These are phyloP conservation scores for Neoboletus subvelutipes DNA, from an alignment of 768 basidiomycete species.

Conservation along the genomic window DNA sequence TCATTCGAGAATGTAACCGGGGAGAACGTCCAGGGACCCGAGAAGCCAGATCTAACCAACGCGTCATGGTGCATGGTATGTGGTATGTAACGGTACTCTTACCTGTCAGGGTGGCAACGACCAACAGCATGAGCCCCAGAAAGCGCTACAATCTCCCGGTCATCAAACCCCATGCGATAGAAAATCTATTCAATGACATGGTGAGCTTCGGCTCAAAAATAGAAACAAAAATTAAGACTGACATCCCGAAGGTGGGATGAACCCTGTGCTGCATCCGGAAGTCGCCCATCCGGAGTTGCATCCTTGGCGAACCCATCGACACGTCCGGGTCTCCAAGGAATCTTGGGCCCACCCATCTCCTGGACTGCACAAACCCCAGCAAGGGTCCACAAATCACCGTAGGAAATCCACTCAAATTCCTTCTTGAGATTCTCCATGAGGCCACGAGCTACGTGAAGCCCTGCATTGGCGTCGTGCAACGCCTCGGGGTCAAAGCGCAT, in stretches of 20 bases:
- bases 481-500: conserved; percentile 97
- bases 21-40: conserved; percentile 95
- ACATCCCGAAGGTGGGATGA: conserved; percentile 81
- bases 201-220: background rate
- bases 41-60: conserved; percentile 63
- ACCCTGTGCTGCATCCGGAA: conserved; percentile 85
- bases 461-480: conserved; percentile 79
- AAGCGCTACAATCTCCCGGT: conserved; percentile 96
- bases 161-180: conserved; percentile 87
- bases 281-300: conserved; percentile 83
- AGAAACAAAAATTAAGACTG: conserved; percentile 20
- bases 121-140: conserved; percentile 94
- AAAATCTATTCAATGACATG: conserved; percentile 45
- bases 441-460: conserved; percentile 74
- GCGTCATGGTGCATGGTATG: background rate
- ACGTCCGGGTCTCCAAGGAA: conserved; percentile 93
- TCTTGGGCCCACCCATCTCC: conserved; percentile 90
- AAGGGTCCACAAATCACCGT: conserved; percentile 97
- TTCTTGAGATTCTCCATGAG: conserved; percentile 86
- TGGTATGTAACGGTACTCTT: conserved; percentile 14
- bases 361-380: conserved; percentile 89
- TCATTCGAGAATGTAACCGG: conserved; percentile 87
- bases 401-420: conserved; percentile 91
- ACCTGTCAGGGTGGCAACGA: conserved; percentile 86
- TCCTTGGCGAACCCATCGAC: conserved; percentile 79